Percentiles rank a stretch among this genome's conserved stretches.
phyloP scores from a whole-genome alignment of 192 early-diverging fungal species.

The Powellomyces hirtus region DNA sequence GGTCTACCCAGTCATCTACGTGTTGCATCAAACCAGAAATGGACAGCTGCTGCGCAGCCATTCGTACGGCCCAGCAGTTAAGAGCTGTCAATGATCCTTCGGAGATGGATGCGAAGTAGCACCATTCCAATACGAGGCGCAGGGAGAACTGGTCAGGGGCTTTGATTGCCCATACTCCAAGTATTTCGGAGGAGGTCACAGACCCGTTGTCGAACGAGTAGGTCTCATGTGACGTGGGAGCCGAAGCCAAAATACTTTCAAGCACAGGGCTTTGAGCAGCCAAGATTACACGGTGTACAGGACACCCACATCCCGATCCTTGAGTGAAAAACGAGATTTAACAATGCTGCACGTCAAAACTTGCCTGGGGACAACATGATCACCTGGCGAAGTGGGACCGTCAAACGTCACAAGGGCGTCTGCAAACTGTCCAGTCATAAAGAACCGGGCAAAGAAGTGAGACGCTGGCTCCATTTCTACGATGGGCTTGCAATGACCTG shows the following conservation, averaged over 20 bases:
- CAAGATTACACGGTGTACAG: conserved; percentile 21
- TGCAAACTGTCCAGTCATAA: conserved; percentile 21
- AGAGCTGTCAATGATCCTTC: neutral
- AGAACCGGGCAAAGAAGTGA: too few species aligned
- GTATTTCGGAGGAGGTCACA: neutral
- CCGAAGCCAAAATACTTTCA: conserved; percentile 3
- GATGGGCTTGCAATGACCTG: too few species aligned
- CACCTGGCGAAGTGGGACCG: neutral
- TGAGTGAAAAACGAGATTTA: neutral
- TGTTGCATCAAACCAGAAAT: neutral
- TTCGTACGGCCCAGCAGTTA: conserved; percentile 13
- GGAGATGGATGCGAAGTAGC: conserved; percentile 17
- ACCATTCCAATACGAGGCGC: conserved; percentile 22
- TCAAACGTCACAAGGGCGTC: conserved; percentile 8
- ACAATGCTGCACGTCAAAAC: neutral
- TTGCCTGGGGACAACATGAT: neutral
- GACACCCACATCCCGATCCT: neutral
- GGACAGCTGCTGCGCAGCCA: neutral
- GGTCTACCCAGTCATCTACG: conserved; percentile 17
- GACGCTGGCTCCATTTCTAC: too few species aligned
- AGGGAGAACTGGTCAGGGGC: neutral
- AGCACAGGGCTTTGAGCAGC: conserved; percentile 13
- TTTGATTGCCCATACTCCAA: conserved; percentile 1
- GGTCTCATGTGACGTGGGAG: neutral
- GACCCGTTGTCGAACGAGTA: neutral